phyloP scores from a whole-genome alignment of 2,329 filamentous ascomycete genomes.

The Fusarium brevicatenulatum region DNA sequence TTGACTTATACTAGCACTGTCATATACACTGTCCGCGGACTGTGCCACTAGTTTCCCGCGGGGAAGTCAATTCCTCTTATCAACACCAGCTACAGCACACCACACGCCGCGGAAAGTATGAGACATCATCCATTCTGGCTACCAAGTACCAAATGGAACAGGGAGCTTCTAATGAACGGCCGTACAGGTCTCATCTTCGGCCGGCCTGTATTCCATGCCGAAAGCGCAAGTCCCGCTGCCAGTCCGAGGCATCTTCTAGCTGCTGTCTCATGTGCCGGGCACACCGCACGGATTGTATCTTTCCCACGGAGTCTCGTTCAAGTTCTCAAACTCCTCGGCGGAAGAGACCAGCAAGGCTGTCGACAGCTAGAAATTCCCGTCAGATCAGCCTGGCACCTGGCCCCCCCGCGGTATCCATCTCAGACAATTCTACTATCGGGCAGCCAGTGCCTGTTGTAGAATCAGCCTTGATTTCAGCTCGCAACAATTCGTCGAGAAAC shows the following conservation, averaged over 20 bases:
- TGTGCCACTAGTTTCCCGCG: not conserved
- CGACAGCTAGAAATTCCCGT: not conserved
- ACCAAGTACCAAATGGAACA: not conserved
- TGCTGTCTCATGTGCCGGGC: conserved; percentile 67
- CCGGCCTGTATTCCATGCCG: conserved; percentile 70
- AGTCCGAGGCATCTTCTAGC: conserved; percentile 61
- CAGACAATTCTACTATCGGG: not conserved
- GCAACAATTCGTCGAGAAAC: not conserved
- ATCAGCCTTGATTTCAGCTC: not conserved
- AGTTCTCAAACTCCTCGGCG: conserved; percentile 31
- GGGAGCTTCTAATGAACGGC: conserved; percentile 48
- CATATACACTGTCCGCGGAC: not conserved
- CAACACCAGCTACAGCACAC: not conserved
- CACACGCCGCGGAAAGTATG: not conserved
- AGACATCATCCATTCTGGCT: not conserved
- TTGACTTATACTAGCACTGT: not conserved
- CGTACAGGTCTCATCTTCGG: conserved; percentile 70
- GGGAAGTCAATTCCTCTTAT: not conserved
- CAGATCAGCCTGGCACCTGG: not conserved
- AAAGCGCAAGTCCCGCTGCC: conserved; percentile 70
- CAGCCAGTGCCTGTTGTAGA: not conserved
- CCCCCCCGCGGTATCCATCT: not conserved
- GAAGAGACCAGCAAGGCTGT: conserved; percentile 18
- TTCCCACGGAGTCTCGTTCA: conserved; percentile 53
- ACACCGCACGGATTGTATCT: conserved; percentile 66